Percentiles rank a stretch among this genome's conserved stretches.
phyloP scores from a whole-genome alignment of 108 stramenopile genomes.

The Cyclotella atomus region DNA sequence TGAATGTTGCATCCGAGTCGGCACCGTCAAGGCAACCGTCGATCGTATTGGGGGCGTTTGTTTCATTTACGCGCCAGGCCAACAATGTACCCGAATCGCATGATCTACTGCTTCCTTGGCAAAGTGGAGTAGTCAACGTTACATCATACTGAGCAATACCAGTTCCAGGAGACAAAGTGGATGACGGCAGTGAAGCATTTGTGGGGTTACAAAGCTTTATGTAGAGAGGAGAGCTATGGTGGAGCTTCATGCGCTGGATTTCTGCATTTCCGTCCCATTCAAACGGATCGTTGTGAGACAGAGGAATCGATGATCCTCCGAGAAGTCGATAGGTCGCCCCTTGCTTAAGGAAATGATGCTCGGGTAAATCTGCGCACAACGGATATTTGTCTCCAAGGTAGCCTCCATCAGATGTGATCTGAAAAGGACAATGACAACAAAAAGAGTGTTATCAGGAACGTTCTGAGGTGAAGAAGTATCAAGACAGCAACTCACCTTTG shows the following conservation, averaged over 20 bases:
- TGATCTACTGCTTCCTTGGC: slow-evolving; percentile 7
- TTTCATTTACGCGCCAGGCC: background rate
- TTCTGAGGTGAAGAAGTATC: background rate
- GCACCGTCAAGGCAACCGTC: slow-evolving; percentile 19
- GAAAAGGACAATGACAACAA: slow-evolving; percentile 9
- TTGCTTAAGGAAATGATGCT: slow-evolving; percentile 33
- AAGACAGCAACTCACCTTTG: slow-evolving; percentile 36
- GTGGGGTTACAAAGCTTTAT: slow-evolving; percentile 31
- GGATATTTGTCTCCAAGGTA: slow-evolving; percentile 54
- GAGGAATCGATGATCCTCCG: slow-evolving; percentile 17
- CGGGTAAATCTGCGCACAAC: slow-evolving; percentile 51
- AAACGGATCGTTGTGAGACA: slow-evolving; percentile 10
- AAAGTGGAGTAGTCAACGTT: slow-evolving; percentile 23
- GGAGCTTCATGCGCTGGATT: slow-evolving; percentile 11
- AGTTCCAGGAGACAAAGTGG: slow-evolving; percentile 10
- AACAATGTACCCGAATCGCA: slow-evolving; percentile 26
- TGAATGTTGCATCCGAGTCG: background rate
- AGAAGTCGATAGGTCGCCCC: slow-evolving; percentile 32
- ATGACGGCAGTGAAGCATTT: background rate
- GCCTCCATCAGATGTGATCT: slow-evolving; percentile 12
- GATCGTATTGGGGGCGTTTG: slow-evolving; percentile 29
- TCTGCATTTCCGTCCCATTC: slow-evolving; percentile 25
- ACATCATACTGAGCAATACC: slow-evolving; percentile 18
- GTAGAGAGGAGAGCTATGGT: slow-evolving; percentile 26
- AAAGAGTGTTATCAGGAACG: background rate